These are phyloP conservation scores for Phytophthora sp. DNA, from an alignment of 352 stramenopile genomes.

Conservation along the genomic window DNA sequence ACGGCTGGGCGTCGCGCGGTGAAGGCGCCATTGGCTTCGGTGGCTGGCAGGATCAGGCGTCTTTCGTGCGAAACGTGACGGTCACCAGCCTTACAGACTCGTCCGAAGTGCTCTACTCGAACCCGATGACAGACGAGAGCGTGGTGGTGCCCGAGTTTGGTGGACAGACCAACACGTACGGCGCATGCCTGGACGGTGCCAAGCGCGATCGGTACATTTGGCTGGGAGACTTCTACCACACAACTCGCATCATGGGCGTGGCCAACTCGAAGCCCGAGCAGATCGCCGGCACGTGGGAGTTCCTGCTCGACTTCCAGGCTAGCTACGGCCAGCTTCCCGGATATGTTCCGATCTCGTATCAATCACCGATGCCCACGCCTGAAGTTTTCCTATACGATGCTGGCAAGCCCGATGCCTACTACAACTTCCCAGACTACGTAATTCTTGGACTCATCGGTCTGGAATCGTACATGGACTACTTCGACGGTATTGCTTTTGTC, in stretches of 20 bases:
- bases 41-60: slow-evolving; percentile 31
- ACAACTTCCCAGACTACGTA: slow-evolving; percentile 35
- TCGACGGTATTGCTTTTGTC: slow-evolving; percentile 25
- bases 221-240: slow-evolving; percentile 38
- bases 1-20: slow-evolving; percentile 23
- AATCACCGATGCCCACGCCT: slow-evolving; percentile 23
- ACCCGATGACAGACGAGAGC: slow-evolving; percentile 31
- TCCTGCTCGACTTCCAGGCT: slow-evolving; percentile 29
- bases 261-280: slow-evolving; percentile 29
- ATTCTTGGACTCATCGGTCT: slow-evolving; percentile 37
- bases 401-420: slow-evolving; percentile 11
- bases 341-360: slow-evolving; percentile 29
- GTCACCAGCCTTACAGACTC: slow-evolving; percentile 15
- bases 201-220: slow-evolving; percentile 41
- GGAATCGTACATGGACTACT: slow-evolving; percentile 44
- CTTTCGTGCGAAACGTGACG: slow-evolving; percentile 28
- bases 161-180: slow-evolving; percentile 25
- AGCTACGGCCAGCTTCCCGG: slow-evolving; percentile 20
- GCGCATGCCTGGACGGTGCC: slow-evolving; percentile 29
- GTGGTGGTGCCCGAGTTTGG: slow-evolving; percentile 27
- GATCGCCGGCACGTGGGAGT: slow-evolving; percentile 30
- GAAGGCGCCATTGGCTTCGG: slow-evolving; percentile 30
- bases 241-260: slow-evolving; percentile 27
- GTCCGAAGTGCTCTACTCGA: slow-evolving; percentile 29
- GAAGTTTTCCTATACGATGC: slow-evolving; percentile 36